phyloP scores from a whole-genome alignment of 2,329 filamentous ascomycete species.

The Cladorrhinum sp. region DNA sequence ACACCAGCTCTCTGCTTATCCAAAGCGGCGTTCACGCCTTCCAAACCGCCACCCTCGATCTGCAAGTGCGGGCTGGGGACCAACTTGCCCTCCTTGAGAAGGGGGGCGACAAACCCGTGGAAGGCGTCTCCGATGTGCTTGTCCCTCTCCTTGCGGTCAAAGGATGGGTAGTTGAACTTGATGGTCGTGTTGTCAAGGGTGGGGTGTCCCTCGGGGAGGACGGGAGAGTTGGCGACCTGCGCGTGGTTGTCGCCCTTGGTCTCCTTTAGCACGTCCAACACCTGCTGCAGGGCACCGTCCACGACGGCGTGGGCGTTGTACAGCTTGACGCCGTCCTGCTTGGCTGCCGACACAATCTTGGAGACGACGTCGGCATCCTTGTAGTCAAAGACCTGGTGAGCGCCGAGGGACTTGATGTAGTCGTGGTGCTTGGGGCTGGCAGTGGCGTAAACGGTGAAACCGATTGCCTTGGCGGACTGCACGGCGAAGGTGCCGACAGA shows the following conservation, averaged over 20 bases:
- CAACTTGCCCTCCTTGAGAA: constrained; percentile 4
- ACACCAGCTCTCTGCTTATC: constrained; percentile 14
- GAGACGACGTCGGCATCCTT: constrained; percentile 5
- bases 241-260: constrained; percentile 5
- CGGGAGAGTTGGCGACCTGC: constrained; percentile 9
- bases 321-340: constrained; percentile 14
- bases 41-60: constrained; percentile 11
- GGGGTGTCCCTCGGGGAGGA: constrained; percentile 5
- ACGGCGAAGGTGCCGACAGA: constrained; percentile 11
- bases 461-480: constrained; percentile 3
- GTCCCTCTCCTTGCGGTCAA: background rate
- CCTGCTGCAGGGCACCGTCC: constrained; percentile 1
- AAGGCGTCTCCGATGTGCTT: constrained; percentile 8
- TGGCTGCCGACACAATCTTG: constrained; percentile 5
- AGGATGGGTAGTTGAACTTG: constrained; percentile 1
- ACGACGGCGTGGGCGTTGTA: background rate
- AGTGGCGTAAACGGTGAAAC: constrained; percentile 9
- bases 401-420: constrained; percentile 4
- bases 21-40: constrained; percentile 8
- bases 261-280: constrained; percentile 12
- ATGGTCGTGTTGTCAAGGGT: constrained; percentile 11
- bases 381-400: constrained; percentile 8
- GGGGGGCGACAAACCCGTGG: constrained; percentile 1
- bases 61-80: constrained; percentile 12
- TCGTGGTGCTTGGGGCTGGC: constrained; percentile 10